Conservation (phyloP, 306 rosid species). For the Pterocarpus macrocarpus region DNA sequence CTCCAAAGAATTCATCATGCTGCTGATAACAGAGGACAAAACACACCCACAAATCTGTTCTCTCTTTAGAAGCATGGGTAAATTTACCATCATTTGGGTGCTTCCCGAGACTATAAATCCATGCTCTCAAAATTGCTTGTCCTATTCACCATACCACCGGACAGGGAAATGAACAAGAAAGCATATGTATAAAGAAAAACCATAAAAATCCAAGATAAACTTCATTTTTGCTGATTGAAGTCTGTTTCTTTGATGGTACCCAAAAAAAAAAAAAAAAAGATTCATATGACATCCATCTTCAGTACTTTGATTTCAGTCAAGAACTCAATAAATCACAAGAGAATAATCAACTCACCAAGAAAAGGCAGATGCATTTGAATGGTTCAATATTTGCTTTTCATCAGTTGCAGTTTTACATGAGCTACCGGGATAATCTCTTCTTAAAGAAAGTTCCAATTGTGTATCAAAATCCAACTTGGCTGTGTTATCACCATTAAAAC, state of each 20-base stretch:
- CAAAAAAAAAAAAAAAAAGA: not conserved
- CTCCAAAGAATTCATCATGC: not conserved
- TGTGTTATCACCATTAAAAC: slow-evolving; percentile 47
- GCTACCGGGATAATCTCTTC: slow-evolving; percentile 48
- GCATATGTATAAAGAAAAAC: not conserved
- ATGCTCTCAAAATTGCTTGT: slow-evolving; percentile 17
- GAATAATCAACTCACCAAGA: slow-evolving; percentile 65
- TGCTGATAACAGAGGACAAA: slow-evolving; percentile 20
- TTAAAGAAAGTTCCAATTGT: slow-evolving; percentile 73
- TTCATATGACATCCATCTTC: slow-evolving; percentile 9
- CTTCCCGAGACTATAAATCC: slow-evolving; percentile 11
- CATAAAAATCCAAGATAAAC: not conserved
- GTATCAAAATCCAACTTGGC: slow-evolving; percentile 54
- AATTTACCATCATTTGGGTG: slow-evolving; percentile 21
- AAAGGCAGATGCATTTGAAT: slow-evolving; percentile 81
- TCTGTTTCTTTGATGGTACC: slow-evolving; percentile 20
- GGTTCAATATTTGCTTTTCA: slow-evolving; percentile 64
- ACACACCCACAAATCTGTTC: not conserved
- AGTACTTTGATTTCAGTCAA: slow-evolving; percentile 13
- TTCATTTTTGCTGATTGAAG: not conserved
- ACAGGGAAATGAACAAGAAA: slow-evolving; percentile 1
- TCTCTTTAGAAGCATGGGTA: slow-evolving; percentile 31
- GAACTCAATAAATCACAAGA: slow-evolving; percentile 20
- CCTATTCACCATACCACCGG: slow-evolving; percentile 5
- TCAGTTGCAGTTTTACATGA: slow-evolving; percentile 51